Conservation (phyloP, 2,329 filamentous ascomycete species). For the Beauveria medogensis region DNA sequence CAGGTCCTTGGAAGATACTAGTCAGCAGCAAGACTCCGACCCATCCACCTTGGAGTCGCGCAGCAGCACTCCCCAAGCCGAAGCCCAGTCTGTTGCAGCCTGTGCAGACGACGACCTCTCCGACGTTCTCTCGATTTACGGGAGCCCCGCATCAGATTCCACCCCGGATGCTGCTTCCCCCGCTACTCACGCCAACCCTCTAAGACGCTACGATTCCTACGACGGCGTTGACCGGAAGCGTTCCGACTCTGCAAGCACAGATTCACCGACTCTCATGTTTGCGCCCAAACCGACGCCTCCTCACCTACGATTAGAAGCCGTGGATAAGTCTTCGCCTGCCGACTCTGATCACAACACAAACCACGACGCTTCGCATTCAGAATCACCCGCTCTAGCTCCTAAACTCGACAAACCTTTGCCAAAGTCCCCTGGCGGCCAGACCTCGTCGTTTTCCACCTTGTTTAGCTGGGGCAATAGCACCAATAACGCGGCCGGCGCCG, state of each 20-base stretch:
- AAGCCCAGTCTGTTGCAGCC: not conserved
- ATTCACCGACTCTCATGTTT: slow-evolving; percentile 32
- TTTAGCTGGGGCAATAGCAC: slow-evolving; percentile 43
- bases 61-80: slow-evolving; percentile 32
- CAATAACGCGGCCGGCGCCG: slow-evolving; percentile 26
- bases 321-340: slow-evolving; percentile 22
- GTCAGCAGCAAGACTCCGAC: slow-evolving; percentile 11
- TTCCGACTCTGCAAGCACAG: slow-evolving; percentile 8
- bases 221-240: slow-evolving; percentile 27
- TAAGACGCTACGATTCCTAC: slow-evolving; percentile 17
- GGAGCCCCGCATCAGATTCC: slow-evolving; percentile 25
- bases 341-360: slow-evolving; percentile 20
- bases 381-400: slow-evolving; percentile 22
- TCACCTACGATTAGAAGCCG: slow-evolving; percentile 41
- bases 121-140: slow-evolving; percentile 35
- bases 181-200: slow-evolving; percentile 16
- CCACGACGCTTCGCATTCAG: slow-evolving; percentile 17
- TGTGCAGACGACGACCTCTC: slow-evolving; percentile 24
- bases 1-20: slow-evolving; percentile 16
- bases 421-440: slow-evolving; percentile 41
- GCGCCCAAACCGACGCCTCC: slow-evolving; percentile 43
- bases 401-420: slow-evolving; percentile 47
- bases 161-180: slow-evolving; percentile 19
- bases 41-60: slow-evolving; percentile 19
- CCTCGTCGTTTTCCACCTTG: slow-evolving; percentile 41